phyloP scores from a whole-genome alignment of 2,329 filamentous ascomycete species.

The Aspergillus japonicus region DNA sequence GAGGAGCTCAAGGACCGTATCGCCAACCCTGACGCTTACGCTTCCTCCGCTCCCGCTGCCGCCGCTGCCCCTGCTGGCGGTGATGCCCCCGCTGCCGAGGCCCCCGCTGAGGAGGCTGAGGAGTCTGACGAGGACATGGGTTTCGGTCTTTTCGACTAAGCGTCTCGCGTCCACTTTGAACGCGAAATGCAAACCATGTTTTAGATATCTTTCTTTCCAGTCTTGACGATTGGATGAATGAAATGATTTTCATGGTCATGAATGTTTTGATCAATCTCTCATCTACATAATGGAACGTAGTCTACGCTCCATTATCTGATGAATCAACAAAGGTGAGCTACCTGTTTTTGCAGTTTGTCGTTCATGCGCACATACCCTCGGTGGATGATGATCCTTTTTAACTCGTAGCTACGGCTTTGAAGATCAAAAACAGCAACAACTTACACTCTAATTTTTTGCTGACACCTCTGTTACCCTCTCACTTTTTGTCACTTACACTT shows the following conservation, averaged over 20 bases:
- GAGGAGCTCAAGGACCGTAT: slow-evolving; percentile 99
- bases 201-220: slow-evolving; percentile 36
- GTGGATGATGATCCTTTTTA: slow-evolving; percentile 67
- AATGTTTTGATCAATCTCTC: slow-evolving; percentile 12
- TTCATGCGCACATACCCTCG: slow-evolving; percentile 17
- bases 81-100: slow-evolving; percentile 52
- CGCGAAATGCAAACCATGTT: slow-evolving; percentile 38
- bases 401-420: slow-evolving; percentile 59
- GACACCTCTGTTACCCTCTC: slow-evolving; percentile 40
- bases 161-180: slow-evolving; percentile 21
- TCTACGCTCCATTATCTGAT: slow-evolving; percentile 31
- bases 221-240: slow-evolving; percentile 34
- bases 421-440: slow-evolving; percentile 62
- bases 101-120: slow-evolving; percentile 64
- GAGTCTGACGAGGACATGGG: slow-evolving; percentile 63
- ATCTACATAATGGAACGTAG: slow-evolving; percentile 36
- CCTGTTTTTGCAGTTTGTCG: slow-evolving; percentile 12
- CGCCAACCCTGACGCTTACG: slow-evolving; percentile 97
- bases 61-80: slow-evolving; percentile 54
- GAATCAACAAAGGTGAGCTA: slow-evolving; percentile 24
- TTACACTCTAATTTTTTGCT: slow-evolving; percentile 73
- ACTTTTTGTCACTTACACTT: slow-evolving; percentile 4
- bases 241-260: slow-evolving; percentile 31
- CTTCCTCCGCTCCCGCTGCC: slow-evolving; percentile 72
- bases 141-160: slow-evolving; percentile 77